Evolutionary conservation across 805 yeast species (phyloP).

Genomic region (Isabelozyma gotoi): DNA sequence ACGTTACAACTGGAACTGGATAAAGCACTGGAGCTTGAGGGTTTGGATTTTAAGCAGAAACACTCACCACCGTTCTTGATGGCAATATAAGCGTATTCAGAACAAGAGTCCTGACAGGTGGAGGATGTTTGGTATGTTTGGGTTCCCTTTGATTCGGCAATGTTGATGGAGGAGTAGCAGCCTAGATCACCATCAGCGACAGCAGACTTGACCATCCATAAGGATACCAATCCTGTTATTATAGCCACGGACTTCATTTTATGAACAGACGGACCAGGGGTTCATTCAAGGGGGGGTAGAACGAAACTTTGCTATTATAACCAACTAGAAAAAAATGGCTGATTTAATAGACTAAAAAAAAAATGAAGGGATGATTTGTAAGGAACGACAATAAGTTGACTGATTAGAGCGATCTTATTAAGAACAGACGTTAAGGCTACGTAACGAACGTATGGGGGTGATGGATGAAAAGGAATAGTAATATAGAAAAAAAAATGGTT

Average conservation of each 20-base stretch:
- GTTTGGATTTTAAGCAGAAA: constrained; percentile 34
- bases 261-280: no score
- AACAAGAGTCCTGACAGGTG: constrained; percentile 29
- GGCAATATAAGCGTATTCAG: constrained; percentile 37
- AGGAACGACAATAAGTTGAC: no score
- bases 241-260: background rate
- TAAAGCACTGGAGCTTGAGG: constrained; percentile 17
- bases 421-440: no score
- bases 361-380: no score
- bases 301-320: no score
- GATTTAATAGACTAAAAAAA: no score
- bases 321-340: no score
- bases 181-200: constrained; percentile 14
- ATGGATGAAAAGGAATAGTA: no score
- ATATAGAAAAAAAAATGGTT: no score
- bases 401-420: no score
- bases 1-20: constrained; percentile 22
- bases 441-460: no score
- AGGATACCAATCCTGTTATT: background rate
- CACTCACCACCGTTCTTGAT: constrained; percentile 36
- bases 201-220: background rate
- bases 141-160: constrained; percentile 21
- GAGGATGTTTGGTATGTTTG: constrained; percentile 26
- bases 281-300: no score
- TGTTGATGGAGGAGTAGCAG: constrained; percentile 30